These are phyloP conservation scores for Penicillium sp. DNA, from an alignment of 2,329 filamentous ascomycete species.

Conservation along the genomic window DNA sequence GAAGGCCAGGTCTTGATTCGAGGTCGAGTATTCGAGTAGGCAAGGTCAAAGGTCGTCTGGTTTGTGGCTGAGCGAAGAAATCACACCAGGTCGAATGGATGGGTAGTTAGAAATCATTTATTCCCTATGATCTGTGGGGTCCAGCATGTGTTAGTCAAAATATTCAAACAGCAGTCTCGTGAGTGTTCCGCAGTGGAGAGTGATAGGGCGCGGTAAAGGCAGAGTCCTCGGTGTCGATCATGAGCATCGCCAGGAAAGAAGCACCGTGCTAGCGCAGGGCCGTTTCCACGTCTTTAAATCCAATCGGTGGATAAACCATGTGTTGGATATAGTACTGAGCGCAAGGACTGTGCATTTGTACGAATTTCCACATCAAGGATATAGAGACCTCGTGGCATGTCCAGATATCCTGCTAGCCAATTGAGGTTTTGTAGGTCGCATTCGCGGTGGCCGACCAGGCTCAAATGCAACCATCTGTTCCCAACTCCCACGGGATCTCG, in stretches of 20 bases:
- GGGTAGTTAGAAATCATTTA: slow-evolving; percentile 27
- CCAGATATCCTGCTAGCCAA: neutral
- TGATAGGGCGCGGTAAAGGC: neutral
- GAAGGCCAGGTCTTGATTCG: neutral
- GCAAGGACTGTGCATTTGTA: neutral
- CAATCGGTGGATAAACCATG: neutral
- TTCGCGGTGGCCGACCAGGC: slow-evolving; percentile 2
- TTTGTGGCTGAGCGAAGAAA: slow-evolving; percentile 23
- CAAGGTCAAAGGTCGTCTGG: slow-evolving; percentile 23
- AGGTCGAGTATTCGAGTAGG: slow-evolving; percentile 9
- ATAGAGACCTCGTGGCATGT: neutral
- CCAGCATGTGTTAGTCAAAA: slow-evolving; percentile 14
- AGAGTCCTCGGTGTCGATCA: neutral
- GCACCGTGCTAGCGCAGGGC: slow-evolving; percentile 3
- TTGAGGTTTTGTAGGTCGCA: slow-evolving; percentile 8
- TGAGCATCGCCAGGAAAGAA: neutral
- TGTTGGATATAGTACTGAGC: neutral
- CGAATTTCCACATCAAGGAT: neutral
- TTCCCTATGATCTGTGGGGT: slow-evolving; percentile 17
- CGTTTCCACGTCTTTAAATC: neutral
- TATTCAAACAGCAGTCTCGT: neutral
- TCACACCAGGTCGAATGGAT: slow-evolving; percentile 24
- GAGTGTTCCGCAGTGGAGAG: neutral
- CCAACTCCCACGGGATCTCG: neutral
- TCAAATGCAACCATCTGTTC: slow-evolving; percentile 2